These are phyloP conservation scores for Primulina eburnea DNA, from an alignment of 257 asterid species.

Conservation along the genomic window DNA sequence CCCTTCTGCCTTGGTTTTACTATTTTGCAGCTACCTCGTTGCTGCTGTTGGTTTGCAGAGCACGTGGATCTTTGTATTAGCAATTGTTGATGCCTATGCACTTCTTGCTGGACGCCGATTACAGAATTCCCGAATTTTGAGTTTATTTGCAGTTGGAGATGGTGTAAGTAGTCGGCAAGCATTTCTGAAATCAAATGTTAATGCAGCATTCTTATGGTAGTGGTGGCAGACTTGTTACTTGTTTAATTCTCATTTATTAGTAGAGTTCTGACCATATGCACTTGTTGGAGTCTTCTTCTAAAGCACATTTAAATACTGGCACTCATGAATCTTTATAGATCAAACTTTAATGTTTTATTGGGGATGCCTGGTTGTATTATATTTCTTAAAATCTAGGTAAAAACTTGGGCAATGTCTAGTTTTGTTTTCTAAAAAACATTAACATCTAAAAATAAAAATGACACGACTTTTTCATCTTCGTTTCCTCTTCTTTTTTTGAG, in stretches of 20 bases:
- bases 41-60: slow-evolving; percentile 96
- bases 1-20: neutral
- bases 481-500: no score
- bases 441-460: no score
- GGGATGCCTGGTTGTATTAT: no score
- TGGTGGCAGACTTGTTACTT: neutral
- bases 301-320: no score
- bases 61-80: slow-evolving; percentile 88
- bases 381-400: no score
- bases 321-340: no score
- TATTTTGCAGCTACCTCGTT: slow-evolving; percentile 69
- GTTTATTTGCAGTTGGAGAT: slow-evolving; percentile 89
- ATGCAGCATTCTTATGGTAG: neutral
- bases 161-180: slow-evolving; percentile 62
- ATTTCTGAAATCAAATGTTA: slow-evolving; percentile 3
- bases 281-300: no score
- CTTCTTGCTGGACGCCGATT: slow-evolving; percentile 85
- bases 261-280: no score
- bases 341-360: no score
- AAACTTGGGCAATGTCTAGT: neutral
- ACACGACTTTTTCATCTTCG: no score
- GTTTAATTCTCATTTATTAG: no score
- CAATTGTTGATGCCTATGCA: slow-evolving; percentile 73
- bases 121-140: slow-evolving; percentile 67
- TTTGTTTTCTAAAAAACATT: neutral